Evolutionary conservation across 306 rosid genomes (phyloP), one percentile per base, ranked within the genome.

Genomic region (Casuarina cunninghamiana): DNA sequence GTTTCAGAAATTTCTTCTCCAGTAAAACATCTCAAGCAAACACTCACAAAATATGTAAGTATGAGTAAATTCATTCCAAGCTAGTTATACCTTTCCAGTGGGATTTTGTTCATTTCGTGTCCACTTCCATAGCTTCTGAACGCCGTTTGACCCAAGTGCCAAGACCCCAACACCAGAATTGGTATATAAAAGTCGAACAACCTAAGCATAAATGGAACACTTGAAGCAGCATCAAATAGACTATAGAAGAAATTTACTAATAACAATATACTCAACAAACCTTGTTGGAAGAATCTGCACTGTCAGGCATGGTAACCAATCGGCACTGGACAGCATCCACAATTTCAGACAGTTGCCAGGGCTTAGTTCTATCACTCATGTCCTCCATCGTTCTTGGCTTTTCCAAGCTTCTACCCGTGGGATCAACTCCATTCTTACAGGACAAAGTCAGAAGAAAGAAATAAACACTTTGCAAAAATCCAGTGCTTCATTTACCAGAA

Each of bases 41-140:
- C 38, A 79, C 21, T 38, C 63, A 75, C 42, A 53, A 79, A 80
- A 74, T 17, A 19, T 67, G 38, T 17, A 37, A 55, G 43, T 45
- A 72, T 61, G 73, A 38, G 53, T 41, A 42, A 67, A 71, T 75
- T 62, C 21, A 32, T 71, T 48, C 2, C 45, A 26, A 53, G 60
- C 41, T 3, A 70, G 78, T 45, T 69, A 57, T 83, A 91, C 98
- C 98, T 91, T 90, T 77, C 93, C 91, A 78, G 68, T 79, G 53
- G 84, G 93, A 82, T 89, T 87, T 71, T 87, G 96, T 69, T 89
- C 97, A 75, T 76, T 85, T 72, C 96, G 97, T 6, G 78, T 5
- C 98, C 98, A 93, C 82, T 86, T 93, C 98, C 98, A 93, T 57
- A 93, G 86, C 86, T 88, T 87, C 83, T 93, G 98, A 57, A 86